Evolutionary conservation across 331 rosid species (phyloP).

Genomic region (Dryas integrifolia): DNA sequence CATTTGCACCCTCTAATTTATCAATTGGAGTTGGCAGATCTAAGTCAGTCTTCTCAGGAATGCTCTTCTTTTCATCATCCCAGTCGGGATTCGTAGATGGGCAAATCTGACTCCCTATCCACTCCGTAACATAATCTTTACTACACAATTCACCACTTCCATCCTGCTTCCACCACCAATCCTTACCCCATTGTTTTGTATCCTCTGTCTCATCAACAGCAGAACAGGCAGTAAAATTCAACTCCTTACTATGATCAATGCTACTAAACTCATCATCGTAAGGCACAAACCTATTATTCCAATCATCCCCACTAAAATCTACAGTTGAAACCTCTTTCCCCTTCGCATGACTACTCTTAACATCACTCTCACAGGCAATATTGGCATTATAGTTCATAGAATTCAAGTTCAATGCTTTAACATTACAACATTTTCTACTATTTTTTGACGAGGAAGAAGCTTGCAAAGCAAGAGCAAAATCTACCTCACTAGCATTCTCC

Average conservation of each 20-base stretch:
- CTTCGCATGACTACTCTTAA: slow-evolving; percentile 44
- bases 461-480: slow-evolving; percentile 90
- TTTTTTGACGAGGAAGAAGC: slow-evolving; percentile 82
- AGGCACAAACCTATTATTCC: slow-evolving; percentile 65
- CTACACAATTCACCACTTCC: slow-evolving; percentile 77
- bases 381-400: slow-evolving; percentile 62
- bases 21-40: slow-evolving; percentile 45
- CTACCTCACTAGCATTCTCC: slow-evolving; percentile 77
- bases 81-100: slow-evolving; percentile 69
- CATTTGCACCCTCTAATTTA: slow-evolving; percentile 43
- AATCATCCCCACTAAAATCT: slow-evolving; percentile 60
- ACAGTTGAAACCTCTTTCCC: slow-evolving; percentile 67
- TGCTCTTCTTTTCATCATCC: slow-evolving; percentile 70
- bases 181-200: slow-evolving; percentile 77
- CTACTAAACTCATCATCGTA: slow-evolving; percentile 70
- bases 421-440: slow-evolving; percentile 49
- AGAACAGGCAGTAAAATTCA: slow-evolving; percentile 39
- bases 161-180: slow-evolving; percentile 98
- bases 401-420: slow-evolving; percentile 58
- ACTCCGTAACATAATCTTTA: slow-evolving; percentile 86
- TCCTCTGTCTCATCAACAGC: slow-evolving; percentile 54
- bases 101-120: slow-evolving; percentile 97
- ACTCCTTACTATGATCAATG: slow-evolving; percentile 69
- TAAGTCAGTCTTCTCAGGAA: slow-evolving; percentile 41
- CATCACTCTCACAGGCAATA: slow-evolving; percentile 55